phyloP scores from a whole-genome alignment of 2,329 filamentous ascomycete genomes.

The Canariomyces notabilis region DNA sequence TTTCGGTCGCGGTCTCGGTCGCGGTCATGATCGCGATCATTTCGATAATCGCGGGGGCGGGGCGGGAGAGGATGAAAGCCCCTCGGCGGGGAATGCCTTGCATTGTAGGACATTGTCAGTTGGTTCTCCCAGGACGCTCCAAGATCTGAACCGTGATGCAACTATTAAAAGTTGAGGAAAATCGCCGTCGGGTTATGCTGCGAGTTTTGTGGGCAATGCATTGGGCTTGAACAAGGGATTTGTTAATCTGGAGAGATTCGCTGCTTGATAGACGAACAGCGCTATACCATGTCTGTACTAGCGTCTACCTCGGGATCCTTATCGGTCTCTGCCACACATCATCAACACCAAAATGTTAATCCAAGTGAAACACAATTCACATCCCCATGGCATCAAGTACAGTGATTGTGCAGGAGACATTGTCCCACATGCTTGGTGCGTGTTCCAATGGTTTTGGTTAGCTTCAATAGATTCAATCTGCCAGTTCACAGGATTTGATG shows the following conservation, averaged over 20 bases:
- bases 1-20: constrained; percentile 9
- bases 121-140: too few relatives aligned
- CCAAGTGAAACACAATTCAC: too few relatives aligned
- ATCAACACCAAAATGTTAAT: too few relatives aligned
- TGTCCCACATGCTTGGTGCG: too few relatives aligned
- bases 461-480: too few relatives aligned
- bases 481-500: too few relatives aligned
- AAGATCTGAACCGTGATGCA: background rate
- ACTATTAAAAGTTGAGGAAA: background rate
- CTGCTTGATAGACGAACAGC: background rate
- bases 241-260: too few relatives aligned
- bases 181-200: background rate
- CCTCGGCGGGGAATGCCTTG: constrained; percentile 8
- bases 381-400: too few relatives aligned
- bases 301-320: background rate
- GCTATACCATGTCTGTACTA: background rate
- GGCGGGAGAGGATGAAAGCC: constrained; percentile 6
- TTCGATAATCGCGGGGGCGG: constrained; percentile 17
- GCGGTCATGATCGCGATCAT: constrained; percentile 4
- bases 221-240: background rate
- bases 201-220: background rate
- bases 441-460: too few relatives aligned
- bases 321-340: background rate
- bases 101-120: constrained; percentile 16
- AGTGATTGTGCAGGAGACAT: too few relatives aligned